Conservation (phyloP, 768 basidiomycete genomes). For the Piloderma croceum region DNA sequence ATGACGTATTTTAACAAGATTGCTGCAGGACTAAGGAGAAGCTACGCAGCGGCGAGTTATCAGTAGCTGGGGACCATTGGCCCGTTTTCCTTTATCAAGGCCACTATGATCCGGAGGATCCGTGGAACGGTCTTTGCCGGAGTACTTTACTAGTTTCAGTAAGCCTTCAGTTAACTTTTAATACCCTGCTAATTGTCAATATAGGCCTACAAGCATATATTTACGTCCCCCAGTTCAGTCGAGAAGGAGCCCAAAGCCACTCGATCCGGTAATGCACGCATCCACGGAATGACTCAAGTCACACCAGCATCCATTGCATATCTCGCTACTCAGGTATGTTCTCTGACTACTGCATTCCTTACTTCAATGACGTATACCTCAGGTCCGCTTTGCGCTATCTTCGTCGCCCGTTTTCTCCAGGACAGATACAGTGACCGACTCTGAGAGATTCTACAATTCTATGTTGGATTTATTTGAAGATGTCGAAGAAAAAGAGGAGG, state of each 20-base stretch:
- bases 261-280: no score
- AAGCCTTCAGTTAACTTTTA: neutral
- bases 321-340: slow-evolving; percentile 14
- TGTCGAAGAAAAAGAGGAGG: slow-evolving; percentile 15
- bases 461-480: slow-evolving; percentile 18
- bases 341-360: neutral
- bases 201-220: slow-evolving; percentile 21
- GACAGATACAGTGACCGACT: slow-evolving; percentile 18
- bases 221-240: no score
- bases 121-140: slow-evolving; percentile 22
- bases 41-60: slow-evolving; percentile 10
- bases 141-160: slow-evolving; percentile 19
- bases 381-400: slow-evolving; percentile 15
- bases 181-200: neutral
- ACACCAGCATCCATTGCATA: slow-evolving; percentile 21
- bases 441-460: slow-evolving; percentile 18
- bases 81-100: slow-evolving; percentile 17
- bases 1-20: no score
- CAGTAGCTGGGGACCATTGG: slow-evolving; percentile 21
- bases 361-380: neutral
- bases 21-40: no score
- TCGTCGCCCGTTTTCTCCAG: slow-evolving; percentile 13
- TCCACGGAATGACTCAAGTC: no score
- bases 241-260: no score
- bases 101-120: slow-evolving; percentile 19